phyloP scores from a whole-genome alignment of 257 asterid genomes.

The Nicotiana paniculata region DNA sequence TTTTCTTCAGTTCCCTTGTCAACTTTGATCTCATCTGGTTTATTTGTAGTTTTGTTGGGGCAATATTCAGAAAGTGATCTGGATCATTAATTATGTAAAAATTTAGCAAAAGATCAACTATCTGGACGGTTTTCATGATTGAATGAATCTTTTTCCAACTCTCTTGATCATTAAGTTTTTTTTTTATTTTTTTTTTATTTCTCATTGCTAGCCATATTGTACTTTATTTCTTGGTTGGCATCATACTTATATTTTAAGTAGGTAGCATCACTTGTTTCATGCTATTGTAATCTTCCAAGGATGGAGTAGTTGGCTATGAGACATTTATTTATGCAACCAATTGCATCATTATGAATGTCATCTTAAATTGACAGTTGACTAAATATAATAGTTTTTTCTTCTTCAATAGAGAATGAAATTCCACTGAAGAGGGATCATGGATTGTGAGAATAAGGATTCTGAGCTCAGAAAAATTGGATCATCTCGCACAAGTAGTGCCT shows the following conservation, averaged over 20 bases:
- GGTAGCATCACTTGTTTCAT: background rate
- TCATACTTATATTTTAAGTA: background rate
- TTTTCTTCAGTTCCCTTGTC: background rate
- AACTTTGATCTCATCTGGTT: background rate
- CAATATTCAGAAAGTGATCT: background rate
- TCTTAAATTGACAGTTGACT: background rate
- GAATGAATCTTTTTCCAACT: background rate
- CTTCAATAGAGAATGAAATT: constrained; percentile 6
- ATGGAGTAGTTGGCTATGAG: background rate
- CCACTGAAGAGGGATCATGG: constrained; percentile 29
- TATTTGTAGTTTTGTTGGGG: background rate
- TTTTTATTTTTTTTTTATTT: background rate
- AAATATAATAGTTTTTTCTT: background rate
- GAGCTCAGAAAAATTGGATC: constrained; percentile 38
- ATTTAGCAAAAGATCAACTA: no score
- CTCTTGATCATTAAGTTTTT: background rate
- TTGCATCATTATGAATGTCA: background rate
- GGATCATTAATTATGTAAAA: background rate
- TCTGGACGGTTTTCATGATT: no score
- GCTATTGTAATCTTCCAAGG: background rate
- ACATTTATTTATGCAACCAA: background rate
- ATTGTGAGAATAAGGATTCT: constrained; percentile 26
- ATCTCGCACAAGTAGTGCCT: constrained; percentile 29
- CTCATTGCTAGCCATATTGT: background rate
- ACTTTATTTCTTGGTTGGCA: background rate